Percentiles rank a stretch among this genome's conserved stretches.
phyloP scores from a whole-genome alignment of 2,329 filamentous ascomycete species.

The Monosporascus ibericus region DNA sequence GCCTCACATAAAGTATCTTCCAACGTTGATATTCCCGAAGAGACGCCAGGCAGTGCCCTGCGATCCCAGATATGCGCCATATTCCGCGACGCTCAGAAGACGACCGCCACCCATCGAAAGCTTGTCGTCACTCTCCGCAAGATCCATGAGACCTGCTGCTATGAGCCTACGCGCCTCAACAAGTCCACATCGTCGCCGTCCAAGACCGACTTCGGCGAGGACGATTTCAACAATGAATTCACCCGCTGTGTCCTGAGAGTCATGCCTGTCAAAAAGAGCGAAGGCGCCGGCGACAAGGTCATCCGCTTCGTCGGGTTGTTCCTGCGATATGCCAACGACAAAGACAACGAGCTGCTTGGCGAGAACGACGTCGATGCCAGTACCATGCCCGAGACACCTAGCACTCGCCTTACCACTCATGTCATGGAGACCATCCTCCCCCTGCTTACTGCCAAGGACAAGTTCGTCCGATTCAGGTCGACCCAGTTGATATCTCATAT shows the following conservation, averaged over 20 bases:
- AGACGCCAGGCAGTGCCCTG: conserved; percentile 63
- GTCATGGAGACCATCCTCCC: conserved; percentile 70
- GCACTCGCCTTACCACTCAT: conserved; percentile 67
- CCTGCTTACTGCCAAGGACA: conserved; percentile 82
- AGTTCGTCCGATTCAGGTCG: conserved; percentile 80
- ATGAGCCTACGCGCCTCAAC: conserved; percentile 50
- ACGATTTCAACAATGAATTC: conserved; percentile 83
- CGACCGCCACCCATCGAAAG: conserved; percentile 85
- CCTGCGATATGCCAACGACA: conserved; percentile 64
- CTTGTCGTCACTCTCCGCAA: conserved; percentile 82
- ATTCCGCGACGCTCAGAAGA: conserved; percentile 79
- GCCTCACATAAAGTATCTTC: conserved; percentile 35
- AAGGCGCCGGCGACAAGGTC: conserved; percentile 77
- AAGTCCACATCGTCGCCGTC: conserved; percentile 41
- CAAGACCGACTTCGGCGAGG: conserved; percentile 66
- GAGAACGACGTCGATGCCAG: conserved; percentile 63
- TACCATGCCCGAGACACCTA: conserved; percentile 75
- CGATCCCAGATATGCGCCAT: conserved; percentile 67
- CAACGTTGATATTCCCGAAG: conserved; percentile 55
- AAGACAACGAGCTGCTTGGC: conserved; percentile 63
- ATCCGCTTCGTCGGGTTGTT: conserved; percentile 87
- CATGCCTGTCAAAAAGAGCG: conserved; percentile 85
- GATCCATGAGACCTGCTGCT: conserved; percentile 79
- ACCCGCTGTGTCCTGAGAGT: conserved; percentile 74
- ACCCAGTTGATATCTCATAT: conserved; percentile 88